phyloP scores from a whole-genome alignment of 2,329 filamentous ascomycete species.

The Aspergillus nomiae region DNA sequence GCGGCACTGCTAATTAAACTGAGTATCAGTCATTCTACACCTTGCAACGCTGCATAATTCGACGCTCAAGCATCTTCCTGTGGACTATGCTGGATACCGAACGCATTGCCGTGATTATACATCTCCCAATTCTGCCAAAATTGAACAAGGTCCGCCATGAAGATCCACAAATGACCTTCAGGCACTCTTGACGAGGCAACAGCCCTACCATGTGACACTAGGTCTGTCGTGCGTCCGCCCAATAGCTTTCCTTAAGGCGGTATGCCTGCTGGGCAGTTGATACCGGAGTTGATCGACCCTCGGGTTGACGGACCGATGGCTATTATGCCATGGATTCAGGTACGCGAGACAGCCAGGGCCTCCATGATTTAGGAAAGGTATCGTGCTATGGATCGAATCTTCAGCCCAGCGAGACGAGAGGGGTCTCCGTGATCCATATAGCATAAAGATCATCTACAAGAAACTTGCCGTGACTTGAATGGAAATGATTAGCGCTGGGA shows the following conservation, averaged over 20 bases:
- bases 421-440: slow-evolving; percentile 8
- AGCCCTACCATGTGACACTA: background rate
- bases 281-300: slow-evolving; percentile 5
- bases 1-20: slow-evolving; percentile 4
- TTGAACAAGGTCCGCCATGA: background rate
- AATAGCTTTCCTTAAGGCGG: background rate
- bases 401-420: background rate
- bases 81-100: background rate
- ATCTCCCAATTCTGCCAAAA: background rate
- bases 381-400: slow-evolving; percentile 5
- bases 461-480: slow-evolving; percentile 25
- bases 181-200: background rate
- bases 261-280: slow-evolving; percentile 9
- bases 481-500: slow-evolving; percentile 29
- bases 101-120: background rate
- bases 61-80: background rate
- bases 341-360: background rate
- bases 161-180: background rate
- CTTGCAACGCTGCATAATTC: background rate
- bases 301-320: slow-evolving; percentile 25
- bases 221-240: background rate
- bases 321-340: slow-evolving; percentile 3
- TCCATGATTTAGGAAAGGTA: slow-evolving; percentile 14
- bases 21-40: background rate
- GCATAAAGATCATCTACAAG: slow-evolving; percentile 12